A percentile compares a stretch with the other conserved stretches of the same genome.
These are phyloP conservation scores for Penicillium canescens DNA, from an alignment of 495 filamentous ascomycete species.

Conservation along the genomic window DNA sequence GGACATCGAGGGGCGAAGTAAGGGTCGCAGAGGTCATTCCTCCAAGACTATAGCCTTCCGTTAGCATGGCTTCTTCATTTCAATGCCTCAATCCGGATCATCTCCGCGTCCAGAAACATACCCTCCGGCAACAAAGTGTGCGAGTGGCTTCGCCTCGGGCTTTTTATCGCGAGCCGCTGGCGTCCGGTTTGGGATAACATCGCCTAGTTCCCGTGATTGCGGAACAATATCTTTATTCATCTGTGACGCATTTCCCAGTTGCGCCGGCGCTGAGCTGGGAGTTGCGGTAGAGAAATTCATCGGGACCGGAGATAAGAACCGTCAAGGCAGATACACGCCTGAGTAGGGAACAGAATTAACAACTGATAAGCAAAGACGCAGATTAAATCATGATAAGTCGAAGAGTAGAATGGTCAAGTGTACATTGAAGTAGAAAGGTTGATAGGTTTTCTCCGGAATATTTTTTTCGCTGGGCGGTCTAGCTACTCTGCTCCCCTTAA, in stretches of 20 bases:
- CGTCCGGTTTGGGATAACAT: slow-evolving; percentile 46
- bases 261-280: slow-evolving; percentile 31
- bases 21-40: slow-evolving; percentile 86
- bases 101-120: slow-evolving; percentile 38
- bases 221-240: slow-evolving; percentile 8
- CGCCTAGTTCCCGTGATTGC: slow-evolving; percentile 65
- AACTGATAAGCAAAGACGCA: not conserved
- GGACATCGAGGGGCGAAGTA: slow-evolving; percentile 85
- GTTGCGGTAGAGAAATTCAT: slow-evolving; percentile 21
- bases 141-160: slow-evolving; percentile 76
- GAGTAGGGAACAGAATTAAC: not conserved
- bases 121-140: slow-evolving; percentile 87
- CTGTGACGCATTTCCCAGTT: slow-evolving; percentile 15
- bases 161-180: slow-evolving; percentile 36
- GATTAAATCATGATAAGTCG: slow-evolving; percentile 1
- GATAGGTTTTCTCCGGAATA: not conserved
- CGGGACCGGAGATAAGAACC: not conserved
- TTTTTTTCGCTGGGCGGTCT: slow-evolving; percentile 6
- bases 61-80: not conserved
- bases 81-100: not conserved
- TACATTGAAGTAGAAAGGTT: not conserved
- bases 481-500: not conserved
- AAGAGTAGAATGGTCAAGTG: slow-evolving; percentile 1
- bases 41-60: slow-evolving; percentile 57
- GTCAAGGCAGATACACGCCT: not conserved